These are phyloP conservation scores for Gossypioides kirkii DNA, from an alignment of 345 rosid species.

Conservation along the genomic window DNA sequence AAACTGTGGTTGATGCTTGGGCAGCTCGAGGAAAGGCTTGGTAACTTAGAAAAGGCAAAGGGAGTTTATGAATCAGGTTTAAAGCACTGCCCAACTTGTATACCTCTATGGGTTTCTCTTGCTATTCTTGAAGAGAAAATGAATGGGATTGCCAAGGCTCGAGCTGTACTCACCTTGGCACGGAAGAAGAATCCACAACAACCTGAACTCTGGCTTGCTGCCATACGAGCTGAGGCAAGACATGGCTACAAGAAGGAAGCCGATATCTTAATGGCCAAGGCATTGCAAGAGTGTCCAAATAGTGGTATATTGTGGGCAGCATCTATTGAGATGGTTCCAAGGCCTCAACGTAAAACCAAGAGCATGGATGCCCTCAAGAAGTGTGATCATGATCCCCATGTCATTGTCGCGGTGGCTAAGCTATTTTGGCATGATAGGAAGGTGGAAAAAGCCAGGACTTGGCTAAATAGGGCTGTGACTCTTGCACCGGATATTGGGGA, in stretches of 20 bases:
- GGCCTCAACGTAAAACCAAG: conserved; percentile 67
- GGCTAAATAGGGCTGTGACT: conserved; percentile 81
- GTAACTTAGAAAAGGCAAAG: conserved; percentile 51
- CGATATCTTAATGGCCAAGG: conserved; percentile 87
- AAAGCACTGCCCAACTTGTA: conserved; percentile 58
- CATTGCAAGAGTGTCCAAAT: conserved; percentile 82
- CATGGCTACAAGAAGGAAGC: conserved; percentile 78
- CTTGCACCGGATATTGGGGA: conserved; percentile 80
- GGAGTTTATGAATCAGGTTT: conserved; percentile 64
- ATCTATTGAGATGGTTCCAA: conserved; percentile 76
- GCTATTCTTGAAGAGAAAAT: conserved; percentile 76
- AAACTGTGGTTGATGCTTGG: conserved; percentile 95
- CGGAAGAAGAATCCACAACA: conserved; percentile 77
- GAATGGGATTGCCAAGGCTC: conserved; percentile 71
- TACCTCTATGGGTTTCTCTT: conserved; percentile 74
- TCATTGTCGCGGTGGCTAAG: conserved; percentile 76
- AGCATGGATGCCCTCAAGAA: conserved; percentile 74
- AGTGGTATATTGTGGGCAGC: conserved; percentile 95
- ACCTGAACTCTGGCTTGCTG: conserved; percentile 90
- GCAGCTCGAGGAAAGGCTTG: conserved; percentile 83
- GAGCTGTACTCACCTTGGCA: conserved; percentile 73
- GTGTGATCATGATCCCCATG: conserved; percentile 80
- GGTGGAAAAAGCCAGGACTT: conserved; percentile 80
- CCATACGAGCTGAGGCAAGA: conserved; percentile 69
- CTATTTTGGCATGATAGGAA: conserved; percentile 89